phyloP scores from a whole-genome alignment of 1,284 basidiomycete genomes.

The Ustilago hordei region DNA sequence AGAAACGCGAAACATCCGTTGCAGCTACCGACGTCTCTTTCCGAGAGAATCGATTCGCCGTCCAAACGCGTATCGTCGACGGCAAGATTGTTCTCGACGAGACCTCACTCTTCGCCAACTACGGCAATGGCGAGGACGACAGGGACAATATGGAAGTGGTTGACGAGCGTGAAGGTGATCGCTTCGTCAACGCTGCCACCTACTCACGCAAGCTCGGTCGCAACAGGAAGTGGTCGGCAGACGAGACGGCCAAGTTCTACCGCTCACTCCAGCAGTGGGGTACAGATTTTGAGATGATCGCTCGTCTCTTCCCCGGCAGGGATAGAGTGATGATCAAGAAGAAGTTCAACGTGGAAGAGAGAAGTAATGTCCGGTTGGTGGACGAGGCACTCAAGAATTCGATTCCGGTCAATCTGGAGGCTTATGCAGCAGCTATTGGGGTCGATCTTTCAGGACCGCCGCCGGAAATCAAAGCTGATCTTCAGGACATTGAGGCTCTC shows the following conservation, averaged over 20 bases:
- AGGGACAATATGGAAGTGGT: conserved; percentile 80
- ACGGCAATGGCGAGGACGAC: conserved; percentile 70
- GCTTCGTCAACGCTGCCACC: conserved; percentile 83
- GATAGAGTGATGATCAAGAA: conserved; percentile 88
- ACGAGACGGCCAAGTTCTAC: conserved; percentile 87
- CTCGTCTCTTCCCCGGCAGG: conserved; percentile 84
- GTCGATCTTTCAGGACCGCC: conserved; percentile 66
- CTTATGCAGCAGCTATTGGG: conserved; percentile 62
- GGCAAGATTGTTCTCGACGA: conserved; percentile 70
- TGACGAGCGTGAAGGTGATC: conserved; percentile 78
- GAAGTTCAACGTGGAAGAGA: conserved; percentile 90
- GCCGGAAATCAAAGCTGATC: conserved; percentile 57
- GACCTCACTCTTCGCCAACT: conserved; percentile 67
- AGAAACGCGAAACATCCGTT: conserved; percentile 36
- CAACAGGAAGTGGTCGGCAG: conserved; percentile 82
- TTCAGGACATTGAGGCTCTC: conserved; percentile 35
- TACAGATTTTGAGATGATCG: conserved; percentile 90
- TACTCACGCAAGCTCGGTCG: conserved; percentile 76
- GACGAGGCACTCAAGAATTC: conserved; percentile 62
- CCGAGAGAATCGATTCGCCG: conserved; percentile 64
- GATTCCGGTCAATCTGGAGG: conserved; percentile 62
- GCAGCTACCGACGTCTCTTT: conserved; percentile 52
- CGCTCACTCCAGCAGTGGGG: conserved; percentile 86
- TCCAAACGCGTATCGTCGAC: conserved; percentile 69
- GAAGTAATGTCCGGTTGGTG: conserved; percentile 74